Base-by-base conservation (phyloP, 164 flowering plant species). In the Vitis labrusca region DNA sequence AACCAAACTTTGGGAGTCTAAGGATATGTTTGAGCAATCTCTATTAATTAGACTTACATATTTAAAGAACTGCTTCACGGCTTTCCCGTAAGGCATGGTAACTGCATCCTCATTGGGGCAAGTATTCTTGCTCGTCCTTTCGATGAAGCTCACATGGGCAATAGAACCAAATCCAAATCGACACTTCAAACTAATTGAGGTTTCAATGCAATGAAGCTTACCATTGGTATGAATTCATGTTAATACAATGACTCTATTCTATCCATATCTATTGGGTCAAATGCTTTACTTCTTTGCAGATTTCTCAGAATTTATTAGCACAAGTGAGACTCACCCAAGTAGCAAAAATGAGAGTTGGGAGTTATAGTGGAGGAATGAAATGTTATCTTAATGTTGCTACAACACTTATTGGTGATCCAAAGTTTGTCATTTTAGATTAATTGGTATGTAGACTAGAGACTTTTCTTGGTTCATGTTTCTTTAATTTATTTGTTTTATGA, bases 281-380 rank as follows among this genome's bases (percentile, higher is more conserved):
- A 23, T 23, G 23, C 23, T 23, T 23, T 23, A 23, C 65, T 32
- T 12, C 16, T 10, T 50, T 73, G 71, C 77, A 93, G 99, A 82
- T 85, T 61, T 81, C 80, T 29, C 66, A 85, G 67, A 84, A 88
- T 70, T 86, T 89, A 70, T 71, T 96, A 51, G 94, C 76, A 16
- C 92, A 91, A 70, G 99, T 96, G 37, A 86, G 74, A 74, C 91
- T 96, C 48, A 78, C 3, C 83, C 19, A 85, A 51, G 80, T 92
- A 50, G 90, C 91, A 44, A 86, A 77, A 79, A 74, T 85, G 72
- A 89, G 99, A 83, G 85, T 94, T 56, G 91, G 96, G 65, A 91
- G 94, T 71, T 96, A 91, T 79, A 92, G 98, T 81, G 98, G 98
- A 74, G 98, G 99, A 74, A 96, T 92, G 97, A 96, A 81, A 73